phyloP scores from a whole-genome alignment of 495 filamentous ascomycete species.

The Hypoxylon lenormandii region DNA sequence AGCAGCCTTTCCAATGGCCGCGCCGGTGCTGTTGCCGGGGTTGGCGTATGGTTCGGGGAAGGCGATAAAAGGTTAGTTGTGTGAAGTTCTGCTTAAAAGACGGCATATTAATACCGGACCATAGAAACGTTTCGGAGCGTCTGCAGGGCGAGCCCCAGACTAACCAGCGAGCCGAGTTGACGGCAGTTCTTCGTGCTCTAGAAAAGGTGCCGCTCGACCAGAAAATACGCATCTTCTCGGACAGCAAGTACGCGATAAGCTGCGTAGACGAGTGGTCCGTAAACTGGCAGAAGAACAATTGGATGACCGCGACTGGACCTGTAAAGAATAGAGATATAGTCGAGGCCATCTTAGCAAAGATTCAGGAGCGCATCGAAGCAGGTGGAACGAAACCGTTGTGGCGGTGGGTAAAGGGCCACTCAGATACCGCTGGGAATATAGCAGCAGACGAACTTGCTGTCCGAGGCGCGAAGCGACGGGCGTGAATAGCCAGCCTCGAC shows the following conservation, averaged over 20 bases:
- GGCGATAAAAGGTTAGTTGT: conserved; percentile 76
- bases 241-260: conserved; percentile 87
- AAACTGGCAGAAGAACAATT: conserved; percentile 82
- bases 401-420: conserved; percentile 89
- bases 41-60: conserved; percentile 89
- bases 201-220: conserved; percentile 71
- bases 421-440: conserved; percentile 74
- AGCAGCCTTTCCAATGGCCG: conserved; percentile 82
- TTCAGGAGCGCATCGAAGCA: conserved; percentile 74
- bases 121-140: conserved; percentile 86
- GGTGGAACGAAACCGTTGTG: conserved; percentile 73
- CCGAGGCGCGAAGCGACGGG: conserved; percentile 54
- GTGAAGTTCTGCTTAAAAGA: not conserved
- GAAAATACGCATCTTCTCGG: conserved; percentile 73
- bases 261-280: conserved; percentile 88
- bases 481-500: conserved; percentile 8
- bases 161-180: conserved; percentile 94
- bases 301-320: conserved; percentile 75
- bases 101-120: conserved; percentile 42
- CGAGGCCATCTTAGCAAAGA: conserved; percentile 73
- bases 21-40: conserved; percentile 76
- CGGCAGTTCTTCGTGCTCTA: conserved; percentile 84
- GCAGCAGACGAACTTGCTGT: conserved; percentile 86
- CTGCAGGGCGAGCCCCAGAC: conserved; percentile 81
- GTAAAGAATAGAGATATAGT: conserved; percentile 91